Conservation (phyloP, 192 early-diverging fungal species). For the Chytriomyces confervae region DNA sequence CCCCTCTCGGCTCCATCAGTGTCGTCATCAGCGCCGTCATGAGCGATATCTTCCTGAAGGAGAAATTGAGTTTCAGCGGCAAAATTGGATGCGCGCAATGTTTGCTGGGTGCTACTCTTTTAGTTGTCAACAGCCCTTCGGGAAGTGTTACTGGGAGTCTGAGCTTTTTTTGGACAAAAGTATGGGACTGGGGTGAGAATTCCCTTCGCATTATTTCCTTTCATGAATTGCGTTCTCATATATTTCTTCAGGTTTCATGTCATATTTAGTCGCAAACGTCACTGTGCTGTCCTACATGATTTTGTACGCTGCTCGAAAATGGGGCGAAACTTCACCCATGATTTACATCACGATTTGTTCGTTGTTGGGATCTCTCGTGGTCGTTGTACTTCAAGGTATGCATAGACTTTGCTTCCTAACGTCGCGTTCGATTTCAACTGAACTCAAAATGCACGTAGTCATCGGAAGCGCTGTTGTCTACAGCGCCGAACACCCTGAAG, state of each 20-base stretch:
- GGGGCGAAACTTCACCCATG: conserved; percentile 61
- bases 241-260: conserved; percentile 41
- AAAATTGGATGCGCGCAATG: conserved; percentile 70
- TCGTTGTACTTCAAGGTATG: conserved; percentile 64
- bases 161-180: conserved; percentile 49
- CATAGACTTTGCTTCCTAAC: not conserved
- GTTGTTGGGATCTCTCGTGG: conserved; percentile 65
- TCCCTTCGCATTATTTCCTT: not conserved
- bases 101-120: conserved; percentile 61
- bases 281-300: conserved; percentile 47
- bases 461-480: conserved; percentile 67
- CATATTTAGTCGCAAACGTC: conserved; percentile 54
- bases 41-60: conserved; percentile 65
- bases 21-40: conserved; percentile 79
- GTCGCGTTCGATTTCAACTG: not conserved
- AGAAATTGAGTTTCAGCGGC: conserved; percentile 62
- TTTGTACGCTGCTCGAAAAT: conserved; percentile 62
- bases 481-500: conserved; percentile 38
- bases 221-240: conserved; percentile 8
- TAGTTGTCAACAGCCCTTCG: conserved; percentile 56
- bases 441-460: conserved; percentile 34
- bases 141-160: conserved; percentile 46
- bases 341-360: conserved; percentile 61
- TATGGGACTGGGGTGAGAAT: conserved; percentile 50
- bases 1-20: conserved; percentile 88